A percentile compares a stretch with the other conserved stretches of the same genome.
Evolutionary conservation across 352 stramenopile genomes (phyloP).

Genomic region (Pythium myriotylum): DNA sequence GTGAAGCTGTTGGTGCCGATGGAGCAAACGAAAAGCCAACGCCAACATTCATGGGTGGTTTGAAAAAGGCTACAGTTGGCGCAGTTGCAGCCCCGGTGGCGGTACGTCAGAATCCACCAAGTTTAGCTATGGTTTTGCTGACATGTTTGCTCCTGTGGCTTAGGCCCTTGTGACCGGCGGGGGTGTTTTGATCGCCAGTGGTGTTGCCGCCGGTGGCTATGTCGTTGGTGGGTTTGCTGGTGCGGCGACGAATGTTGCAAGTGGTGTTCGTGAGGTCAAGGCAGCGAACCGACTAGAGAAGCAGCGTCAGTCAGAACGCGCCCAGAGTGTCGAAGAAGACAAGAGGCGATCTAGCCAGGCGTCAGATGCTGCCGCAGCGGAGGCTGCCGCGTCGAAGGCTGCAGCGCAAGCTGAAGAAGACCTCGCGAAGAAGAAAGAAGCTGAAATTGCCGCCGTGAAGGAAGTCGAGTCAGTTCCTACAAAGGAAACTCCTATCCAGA

Average conservation of each 20-base stretch:
- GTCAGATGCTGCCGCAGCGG: not conserved
- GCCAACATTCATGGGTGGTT: slow-evolving; percentile 79
- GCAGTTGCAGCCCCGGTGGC: slow-evolving; percentile 79
- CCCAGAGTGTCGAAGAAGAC: slow-evolving; percentile 15
- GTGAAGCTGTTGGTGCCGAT: slow-evolving; percentile 2
- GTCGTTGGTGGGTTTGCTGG: slow-evolving; percentile 83
- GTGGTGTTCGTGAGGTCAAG: slow-evolving; percentile 81
- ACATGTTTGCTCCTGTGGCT: not conserved
- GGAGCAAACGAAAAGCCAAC: slow-evolving; percentile 65
- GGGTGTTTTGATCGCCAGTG: slow-evolving; percentile 73
- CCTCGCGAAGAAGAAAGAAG: not conserved
- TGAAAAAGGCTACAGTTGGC: slow-evolving; percentile 87
- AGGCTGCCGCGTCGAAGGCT: slow-evolving; percentile 1
- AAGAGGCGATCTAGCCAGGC: slow-evolving; percentile 17
- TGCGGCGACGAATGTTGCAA: slow-evolving; percentile 80
- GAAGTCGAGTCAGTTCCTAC: not conserved
- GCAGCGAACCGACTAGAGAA: slow-evolving; percentile 77
- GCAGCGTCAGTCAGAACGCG: slow-evolving; percentile 22
- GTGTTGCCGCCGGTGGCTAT: slow-evolving; percentile 76
- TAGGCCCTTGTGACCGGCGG: slow-evolving; percentile 79
- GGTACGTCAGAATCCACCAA: slow-evolving; percentile 30
- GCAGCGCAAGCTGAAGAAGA: not conserved
- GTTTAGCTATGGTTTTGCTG: too few species aligned
- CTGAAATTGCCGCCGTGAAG: not conserved
- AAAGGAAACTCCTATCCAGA: too few species aligned